Evolutionary conservation across 179 eudicot genomes (phyloP), one percentile per base, ranked within the genome.

Genomic region (Dionaea muscipula): DNA sequence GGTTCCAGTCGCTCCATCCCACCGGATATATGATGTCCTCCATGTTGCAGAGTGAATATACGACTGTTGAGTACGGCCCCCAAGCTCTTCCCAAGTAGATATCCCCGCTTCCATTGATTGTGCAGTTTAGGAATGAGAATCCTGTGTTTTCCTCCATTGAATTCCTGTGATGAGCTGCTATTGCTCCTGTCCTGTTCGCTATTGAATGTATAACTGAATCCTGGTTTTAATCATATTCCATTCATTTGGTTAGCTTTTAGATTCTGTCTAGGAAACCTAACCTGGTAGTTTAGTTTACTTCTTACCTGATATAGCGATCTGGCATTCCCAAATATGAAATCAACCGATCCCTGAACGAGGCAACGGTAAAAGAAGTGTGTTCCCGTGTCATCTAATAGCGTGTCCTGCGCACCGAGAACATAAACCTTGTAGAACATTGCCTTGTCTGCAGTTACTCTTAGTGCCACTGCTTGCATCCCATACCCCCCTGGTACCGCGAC

Each of bases 401-500:
- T 90, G 63, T 90, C 95, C 55, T 90, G 97, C 14, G 85, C 55
- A 35, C 95, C 97, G 56, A 86, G 55, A 11, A 86, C 64, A 41
- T 76, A 61, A 0, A 80, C 86, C 70, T 66, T 68, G 61, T 83
- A 78, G 31, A 90, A 72, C 71, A 80, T 55, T 1, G 94, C 81
- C 47, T 75, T 80, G 46, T 76, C 78, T 10, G 81, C 85, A 0
- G 77, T 49, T 25, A 86, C 53, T 67, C 87, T 81, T 52, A 86
- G 64, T 28, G 97, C 97, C 28, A 83, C 95, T 7, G 85, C 97
- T 64, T 91, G 98, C 81, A 68, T 79, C 31, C 90, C 90, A 6
- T 45, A 20, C 10, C 71, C 64, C 3, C 87, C 91, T 4, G 81
- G 72, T 2, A 36, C 59, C 15, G 85, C 83, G 2, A 76, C 75